Evolutionary conservation across 805 yeast genomes (phyloP).

Genomic region (Blastobotrys peoriensis): DNA sequence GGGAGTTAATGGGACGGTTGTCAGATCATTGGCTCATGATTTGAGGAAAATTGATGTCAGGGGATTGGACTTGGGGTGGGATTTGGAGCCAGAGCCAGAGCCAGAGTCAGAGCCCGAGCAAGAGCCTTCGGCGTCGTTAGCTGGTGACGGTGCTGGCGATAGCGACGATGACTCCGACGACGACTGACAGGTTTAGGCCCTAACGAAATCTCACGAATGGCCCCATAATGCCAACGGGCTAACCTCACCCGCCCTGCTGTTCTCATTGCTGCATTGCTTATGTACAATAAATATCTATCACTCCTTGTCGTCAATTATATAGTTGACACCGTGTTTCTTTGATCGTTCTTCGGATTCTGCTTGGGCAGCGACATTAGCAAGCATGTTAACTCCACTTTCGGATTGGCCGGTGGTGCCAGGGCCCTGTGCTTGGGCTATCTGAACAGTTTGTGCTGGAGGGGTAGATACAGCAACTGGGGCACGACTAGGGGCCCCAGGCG

Average conservation of each 20-base stretch:
- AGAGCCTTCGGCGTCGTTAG: constrained; percentile 13
- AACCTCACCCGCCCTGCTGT: no score
- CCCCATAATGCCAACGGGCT: no score
- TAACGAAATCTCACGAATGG: no score
- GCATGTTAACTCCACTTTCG: constrained; percentile 3
- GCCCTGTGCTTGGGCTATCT: no score
- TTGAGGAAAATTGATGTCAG: constrained; percentile 30
- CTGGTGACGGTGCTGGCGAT: constrained; percentile 7
- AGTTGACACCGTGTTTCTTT: constrained; percentile 20
- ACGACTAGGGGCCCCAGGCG: not conserved
- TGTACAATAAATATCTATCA: constrained; percentile 1
- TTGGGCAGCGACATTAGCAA: constrained; percentile 7
- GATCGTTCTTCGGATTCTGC: constrained; percentile 11
- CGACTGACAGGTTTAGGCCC: no score
- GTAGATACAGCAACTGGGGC: not conserved
- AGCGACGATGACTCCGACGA: constrained; percentile 6
- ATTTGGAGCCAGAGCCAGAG: constrained; percentile 13
- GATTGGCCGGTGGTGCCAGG: no score
- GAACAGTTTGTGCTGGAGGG: no score
- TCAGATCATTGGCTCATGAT: constrained; percentile 64
- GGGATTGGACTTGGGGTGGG: constrained; percentile 22
- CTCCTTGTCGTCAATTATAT: constrained; percentile 15
- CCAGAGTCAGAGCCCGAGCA: constrained; percentile 11
- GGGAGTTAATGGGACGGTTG: constrained; percentile 49
- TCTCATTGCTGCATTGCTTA: not conserved